Percentiles rank a stretch among this genome's conserved stretches.
Evolutionary conservation across 1,284 basidiomycete species (phyloP).

Genomic region (Laetiporus sulphureus): DNA sequence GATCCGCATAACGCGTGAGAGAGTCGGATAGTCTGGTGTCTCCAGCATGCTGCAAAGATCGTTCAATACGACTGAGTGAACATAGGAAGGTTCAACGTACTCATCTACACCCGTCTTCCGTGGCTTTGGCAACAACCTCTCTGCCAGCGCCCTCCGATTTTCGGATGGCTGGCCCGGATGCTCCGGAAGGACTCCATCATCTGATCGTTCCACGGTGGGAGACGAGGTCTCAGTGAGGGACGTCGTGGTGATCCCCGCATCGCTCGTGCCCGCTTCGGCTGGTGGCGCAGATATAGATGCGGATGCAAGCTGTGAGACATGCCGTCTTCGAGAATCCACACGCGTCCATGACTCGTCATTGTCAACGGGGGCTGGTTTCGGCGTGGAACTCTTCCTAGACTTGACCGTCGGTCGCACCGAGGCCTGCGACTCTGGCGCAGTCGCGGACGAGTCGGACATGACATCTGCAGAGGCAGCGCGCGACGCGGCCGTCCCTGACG

Average conservation of each 20-base stretch:
- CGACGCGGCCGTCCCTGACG: conserved; percentile 8
- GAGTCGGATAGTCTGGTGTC: conserved; percentile 44
- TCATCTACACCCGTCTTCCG: conserved; percentile 61
- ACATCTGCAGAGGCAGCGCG: conserved; percentile 14
- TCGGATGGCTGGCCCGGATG: conserved; percentile 16
- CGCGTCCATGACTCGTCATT: conserved; percentile 54
- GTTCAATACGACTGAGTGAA: conserved; percentile 1
- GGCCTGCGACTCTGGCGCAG: conserved; percentile 23
- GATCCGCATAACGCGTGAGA: conserved; percentile 59
- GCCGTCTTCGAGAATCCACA: conserved; percentile 23
- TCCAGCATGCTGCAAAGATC: conserved; percentile 51
- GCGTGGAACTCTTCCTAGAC: conserved; percentile 17
- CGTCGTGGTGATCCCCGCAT: conserved; percentile 42
- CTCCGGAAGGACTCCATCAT: conserved; percentile 27
- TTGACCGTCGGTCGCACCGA: conserved; percentile 13
- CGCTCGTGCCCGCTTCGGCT: conserved; percentile 39
- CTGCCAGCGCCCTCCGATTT: conserved; percentile 43
- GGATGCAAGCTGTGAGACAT: conserved; percentile 3
- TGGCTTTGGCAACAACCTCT: conserved; percentile 51
- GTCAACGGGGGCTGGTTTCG: conserved; percentile 22
- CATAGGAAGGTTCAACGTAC: conserved; percentile 32
- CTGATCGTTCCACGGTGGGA: conserved; percentile 39
- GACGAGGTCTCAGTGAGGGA: conserved; percentile 50
- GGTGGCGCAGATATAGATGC: conserved; percentile 9
- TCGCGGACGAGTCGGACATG: conserved; percentile 27